Conservation (phyloP, 2,329 filamentous ascomycete species). For the Camillea tinctor region DNA sequence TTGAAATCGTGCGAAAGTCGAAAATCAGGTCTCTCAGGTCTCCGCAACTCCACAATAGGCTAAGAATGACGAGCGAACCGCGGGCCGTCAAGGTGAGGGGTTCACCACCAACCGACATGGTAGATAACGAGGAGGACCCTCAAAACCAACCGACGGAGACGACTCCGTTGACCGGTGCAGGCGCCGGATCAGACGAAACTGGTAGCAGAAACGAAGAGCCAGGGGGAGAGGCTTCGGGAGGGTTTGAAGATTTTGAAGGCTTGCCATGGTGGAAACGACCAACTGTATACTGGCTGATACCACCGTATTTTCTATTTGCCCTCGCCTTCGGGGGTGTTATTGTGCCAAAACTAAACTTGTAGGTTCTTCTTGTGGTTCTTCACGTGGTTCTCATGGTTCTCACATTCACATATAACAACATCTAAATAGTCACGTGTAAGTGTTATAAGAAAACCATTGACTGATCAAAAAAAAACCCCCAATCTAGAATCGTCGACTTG, state of each 20-base stretch:
- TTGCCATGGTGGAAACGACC: conserved; percentile 63
- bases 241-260: conserved; percentile 56
- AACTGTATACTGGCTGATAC: conserved; percentile 76
- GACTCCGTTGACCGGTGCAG: conserved; percentile 38
- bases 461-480: conserved; percentile 1
- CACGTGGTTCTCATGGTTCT: too few species aligned
- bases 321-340: conserved; percentile 82
- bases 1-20: not conserved
- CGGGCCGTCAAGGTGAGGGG: conserved; percentile 15
- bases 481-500: conserved; percentile 66
- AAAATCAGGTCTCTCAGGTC: not conserved
- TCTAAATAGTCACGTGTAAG: not conserved
- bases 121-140: conserved; percentile 24
- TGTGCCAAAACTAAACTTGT: conserved; percentile 83
- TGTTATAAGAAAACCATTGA: not conserved
- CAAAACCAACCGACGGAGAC: conserved; percentile 33
- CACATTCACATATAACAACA: too few species aligned
- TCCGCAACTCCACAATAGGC: not conserved
- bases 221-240: conserved; percentile 44
- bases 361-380: conserved; percentile 31
- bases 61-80: conserved; percentile 26
- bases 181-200: conserved; percentile 19
- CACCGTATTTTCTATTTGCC: conserved; percentile 77
- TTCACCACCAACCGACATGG: conserved; percentile 22
- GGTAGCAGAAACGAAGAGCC: conserved; percentile 15